Base-by-base conservation (phyloP, 2,329 filamentous ascomycete species). In the Calonectria honghensis region DNA sequence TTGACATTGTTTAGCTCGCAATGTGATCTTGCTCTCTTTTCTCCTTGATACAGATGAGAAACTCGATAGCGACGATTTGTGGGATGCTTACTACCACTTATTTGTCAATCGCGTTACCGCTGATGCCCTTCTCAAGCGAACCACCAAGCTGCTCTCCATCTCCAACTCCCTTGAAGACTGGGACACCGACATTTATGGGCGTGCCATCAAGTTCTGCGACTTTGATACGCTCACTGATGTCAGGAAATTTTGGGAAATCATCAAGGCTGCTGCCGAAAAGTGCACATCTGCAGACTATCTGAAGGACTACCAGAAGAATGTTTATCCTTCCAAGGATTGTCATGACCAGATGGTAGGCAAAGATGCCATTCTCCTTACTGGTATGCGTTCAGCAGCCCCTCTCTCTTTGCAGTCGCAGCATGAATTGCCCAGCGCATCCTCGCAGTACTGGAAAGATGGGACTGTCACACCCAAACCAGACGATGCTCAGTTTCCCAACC, bases 61-160 rank as follows among this genome's bases (percentile, higher is more conserved):
- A 29, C 51, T 81, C 32, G 73, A 79, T 16, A 66, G 74, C 1
- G 80, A 85, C 2, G 68, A 78, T 10, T 81, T 89, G 4, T 92
- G 90, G 90, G 86, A 89, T 72, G 82, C 90, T 45, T 93, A 90
- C 82, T 91, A 91, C 80, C 86, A 92, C 76, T 78, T 90, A 5
- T 86, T 85, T 48, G 74, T 93, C 6, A 85, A 87, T 63, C 75
- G 83, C 0, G 57, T 81, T 3, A 83, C 87, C 3, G 76, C 86
- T 0, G 32, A 79, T 1, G 29, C 86, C 4, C 80, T 92, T 3
- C 70, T 81, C 2, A 29, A 72, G 1, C 90, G 92, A 70, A 83
- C 86, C 0, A 79, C 83, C 27, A 88, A 88, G 76, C 83, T 93
- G 0, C 50, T 85, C 3, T 75, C 72, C 0, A 64, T 86, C 1